phyloP scores from a whole-genome alignment of 352 stramenopile species.

The Paralagenidium karlingii region DNA sequence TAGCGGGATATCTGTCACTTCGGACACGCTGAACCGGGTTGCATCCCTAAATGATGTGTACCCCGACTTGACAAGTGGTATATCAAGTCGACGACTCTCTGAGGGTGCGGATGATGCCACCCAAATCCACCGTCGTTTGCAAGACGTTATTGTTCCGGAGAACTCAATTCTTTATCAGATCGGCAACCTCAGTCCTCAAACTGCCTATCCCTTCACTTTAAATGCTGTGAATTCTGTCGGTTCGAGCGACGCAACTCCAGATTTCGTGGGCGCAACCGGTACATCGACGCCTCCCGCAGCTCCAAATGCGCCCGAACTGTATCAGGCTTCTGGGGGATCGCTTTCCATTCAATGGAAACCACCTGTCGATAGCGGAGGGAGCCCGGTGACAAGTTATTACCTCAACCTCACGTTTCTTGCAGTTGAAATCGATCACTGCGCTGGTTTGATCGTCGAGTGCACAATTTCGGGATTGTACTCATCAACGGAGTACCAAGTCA shows the following conservation, averaged over 20 bases:
- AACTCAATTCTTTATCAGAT: conserved; percentile 18
- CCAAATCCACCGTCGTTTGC: too few relatives aligned
- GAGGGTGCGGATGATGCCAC: too few relatives aligned
- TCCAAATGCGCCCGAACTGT: conserved; percentile 11
- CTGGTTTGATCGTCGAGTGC: conserved; percentile 28
- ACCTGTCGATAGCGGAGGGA: conserved; percentile 33
- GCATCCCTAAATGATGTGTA: too few relatives aligned
- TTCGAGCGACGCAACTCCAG: conserved; percentile 8
- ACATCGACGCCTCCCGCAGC: conserved; percentile 10
- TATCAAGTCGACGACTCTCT: too few relatives aligned
- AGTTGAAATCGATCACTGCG: conserved; percentile 14
- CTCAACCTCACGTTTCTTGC: conserved; percentile 11
- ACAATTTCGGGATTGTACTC: conserved; percentile 19
- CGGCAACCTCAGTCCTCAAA: conserved; percentile 23
- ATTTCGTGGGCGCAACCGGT: conserved; percentile 5
- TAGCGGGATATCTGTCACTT: conserved; percentile 20
- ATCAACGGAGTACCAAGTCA: conserved; percentile 25
- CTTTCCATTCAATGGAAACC: conserved; percentile 23
- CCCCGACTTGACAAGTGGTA: too few relatives aligned
- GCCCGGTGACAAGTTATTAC: conserved; percentile 23
- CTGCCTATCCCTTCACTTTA: conserved; percentile 29
- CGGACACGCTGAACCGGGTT: too few relatives aligned
- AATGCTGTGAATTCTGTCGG: conserved; percentile 17
- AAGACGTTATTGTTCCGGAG: too few relatives aligned
- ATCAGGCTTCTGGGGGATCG: conserved; percentile 20